Base-by-base conservation (phyloP, 331 rosid species). In the Acacia pycnantha region DNA sequence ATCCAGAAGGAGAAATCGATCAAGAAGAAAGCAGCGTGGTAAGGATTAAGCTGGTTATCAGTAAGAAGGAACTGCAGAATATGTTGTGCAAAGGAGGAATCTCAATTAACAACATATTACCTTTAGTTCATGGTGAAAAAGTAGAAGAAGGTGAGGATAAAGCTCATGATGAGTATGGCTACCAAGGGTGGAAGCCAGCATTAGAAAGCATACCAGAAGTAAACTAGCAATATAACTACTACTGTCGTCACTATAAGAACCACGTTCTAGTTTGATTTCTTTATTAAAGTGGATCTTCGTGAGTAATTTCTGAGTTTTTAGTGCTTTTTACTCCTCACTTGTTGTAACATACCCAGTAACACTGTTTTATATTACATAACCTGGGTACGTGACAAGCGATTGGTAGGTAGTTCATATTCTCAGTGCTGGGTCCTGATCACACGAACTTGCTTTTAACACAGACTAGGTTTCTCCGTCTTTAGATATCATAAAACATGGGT, bases 131-230 rank as follows among this genome's bases (percentile, higher is more conserved):
- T 13, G 75, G 76, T 68, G 84, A 68, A 72, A 86, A 85, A 64
- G 81, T n/a, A 65, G 56, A 19, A 29, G 82, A 33, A 56, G 73
- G 48, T 64, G 80, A 70, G 82, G 82, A 37, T 64, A 50, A 73
- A 54, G 24, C 22, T 26, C 29, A 56, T 56, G 82, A 56, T 56
- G 82, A 51, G 5, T 87, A 62, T 82, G 71, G 59, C 21, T 70
- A 66, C 66, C 62, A 37, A 71, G 91, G 81, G 54, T 86, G 94
- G 94, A 93, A 86, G 77, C 91, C 97, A 73, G 90, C 14, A 40
- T 87, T 92, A 43, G 89, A 91, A 75, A 90, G 94, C 88, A 94
- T 94, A 88, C 85, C 94, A 9, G 98, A 92, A 94, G 79, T 79
- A 82, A 81, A 87, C 85, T 92, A 94, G 89, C 84, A 79, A 70